A percentile compares a stretch with the other conserved stretches of the same genome.
phyloP scores from a whole-genome alignment of 1,139 yeast species.

The Yamadazyma siamensis region DNA sequence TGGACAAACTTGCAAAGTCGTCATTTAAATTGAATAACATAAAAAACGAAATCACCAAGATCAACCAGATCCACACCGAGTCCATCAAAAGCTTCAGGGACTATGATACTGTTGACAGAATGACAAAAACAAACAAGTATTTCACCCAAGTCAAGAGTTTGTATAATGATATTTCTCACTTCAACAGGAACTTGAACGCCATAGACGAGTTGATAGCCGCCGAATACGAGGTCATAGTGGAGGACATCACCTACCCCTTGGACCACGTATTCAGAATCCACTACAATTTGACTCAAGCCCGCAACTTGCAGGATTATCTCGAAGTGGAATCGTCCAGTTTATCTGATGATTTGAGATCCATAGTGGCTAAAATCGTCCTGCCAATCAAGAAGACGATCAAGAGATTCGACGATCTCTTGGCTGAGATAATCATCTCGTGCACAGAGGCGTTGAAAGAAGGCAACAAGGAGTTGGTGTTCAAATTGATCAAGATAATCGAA shows the following conservation, averaged over 20 bases:
- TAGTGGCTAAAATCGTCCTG: constrained; percentile 57
- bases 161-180: constrained; percentile 58
- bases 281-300: constrained; percentile 60
- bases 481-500: constrained; percentile 74
- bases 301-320: constrained; percentile 79
- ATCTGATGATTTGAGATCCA: constrained; percentile 68
- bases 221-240: constrained; percentile 48
- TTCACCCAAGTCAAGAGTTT: constrained; percentile 68
- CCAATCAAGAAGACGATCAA: constrained; percentile 49
- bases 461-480: constrained; percentile 64
- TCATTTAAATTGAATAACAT: constrained; percentile 43
- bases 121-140: constrained; percentile 69
- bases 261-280: constrained; percentile 66
- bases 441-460: constrained; percentile 70
- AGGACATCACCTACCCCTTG: constrained; percentile 54
- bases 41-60: constrained; percentile 54
- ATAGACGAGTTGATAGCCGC: constrained; percentile 52
- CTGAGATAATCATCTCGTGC: constrained; percentile 57
- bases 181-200: constrained; percentile 48
- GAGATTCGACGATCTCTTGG: constrained; percentile 63
- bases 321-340: constrained; percentile 49
- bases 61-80: constrained; percentile 54
- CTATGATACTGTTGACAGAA: constrained; percentile 55
- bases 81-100: constrained; percentile 52
- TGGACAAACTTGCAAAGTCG: constrained; percentile 34